A percentile compares a stretch with the other conserved stretches of the same genome.
phyloP scores from a whole-genome alignment of 257 asterid genomes.

The Haberlea rhodopensis region DNA sequence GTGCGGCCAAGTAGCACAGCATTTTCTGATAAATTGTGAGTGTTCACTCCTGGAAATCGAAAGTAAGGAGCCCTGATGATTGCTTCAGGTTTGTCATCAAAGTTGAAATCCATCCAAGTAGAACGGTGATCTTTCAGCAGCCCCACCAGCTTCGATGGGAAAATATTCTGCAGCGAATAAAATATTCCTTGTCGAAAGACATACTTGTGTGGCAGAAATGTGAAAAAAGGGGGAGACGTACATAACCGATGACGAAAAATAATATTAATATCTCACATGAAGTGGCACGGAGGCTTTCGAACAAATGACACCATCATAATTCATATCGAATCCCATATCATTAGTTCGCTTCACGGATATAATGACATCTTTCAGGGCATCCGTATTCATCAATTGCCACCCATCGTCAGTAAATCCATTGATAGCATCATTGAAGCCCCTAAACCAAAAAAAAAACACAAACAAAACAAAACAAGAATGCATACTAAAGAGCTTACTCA shows the following conservation, averaged over 20 bases:
- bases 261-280: slow-evolving; percentile 38
- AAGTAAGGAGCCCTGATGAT: slow-evolving; percentile 26
- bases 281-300: slow-evolving; percentile 38
- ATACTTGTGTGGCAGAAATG: not conserved
- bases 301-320: slow-evolving; percentile 38
- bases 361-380: not conserved
- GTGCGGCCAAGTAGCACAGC: slow-evolving; percentile 36
- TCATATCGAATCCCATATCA: slow-evolving; percentile 23
- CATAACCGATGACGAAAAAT: not conserved
- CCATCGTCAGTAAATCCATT: slow-evolving; percentile 25
- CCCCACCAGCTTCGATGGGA: slow-evolving; percentile 37
- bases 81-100: slow-evolving; percentile 32
- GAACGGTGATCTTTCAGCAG: slow-evolving; percentile 38
- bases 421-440: slow-evolving; percentile 27
- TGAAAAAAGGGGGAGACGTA: no score
- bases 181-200: slow-evolving; percentile 9
- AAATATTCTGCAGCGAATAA: slow-evolving; percentile 37
- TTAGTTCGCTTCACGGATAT: slow-evolving; percentile 3
- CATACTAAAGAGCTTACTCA: not conserved
- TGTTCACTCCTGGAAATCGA: slow-evolving; percentile 32
- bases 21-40: slow-evolving; percentile 26
- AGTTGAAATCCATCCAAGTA: slow-evolving; percentile 44
- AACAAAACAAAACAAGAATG: not conserved
- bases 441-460: slow-evolving; percentile 8
- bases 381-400: slow-evolving; percentile 10